A percentile compares a stretch with the other conserved stretches of the same genome.
These are phyloP conservation scores for Solanum sejunctum DNA, from an alignment of 257 asterid species.

Conservation along the genomic window DNA sequence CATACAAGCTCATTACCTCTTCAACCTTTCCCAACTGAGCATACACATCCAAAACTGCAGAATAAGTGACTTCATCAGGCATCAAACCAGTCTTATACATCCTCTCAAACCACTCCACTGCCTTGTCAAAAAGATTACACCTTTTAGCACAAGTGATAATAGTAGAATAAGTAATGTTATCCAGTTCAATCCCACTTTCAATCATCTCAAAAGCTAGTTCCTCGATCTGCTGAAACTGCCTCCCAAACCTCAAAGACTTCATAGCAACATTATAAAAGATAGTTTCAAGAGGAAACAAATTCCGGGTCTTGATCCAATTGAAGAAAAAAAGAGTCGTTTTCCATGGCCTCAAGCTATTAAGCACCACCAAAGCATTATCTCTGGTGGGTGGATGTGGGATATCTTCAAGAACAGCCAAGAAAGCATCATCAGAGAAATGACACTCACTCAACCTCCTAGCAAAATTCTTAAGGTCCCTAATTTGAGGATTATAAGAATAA, in stretches of 20 bases:
- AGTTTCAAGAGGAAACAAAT: slow-evolving; percentile 62
- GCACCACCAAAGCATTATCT: slow-evolving; percentile 68
- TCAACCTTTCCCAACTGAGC: slow-evolving; percentile 73
- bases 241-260: slow-evolving; percentile 81
- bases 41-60: slow-evolving; percentile 81
- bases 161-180: slow-evolving; percentile 88
- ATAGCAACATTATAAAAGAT: slow-evolving; percentile 81
- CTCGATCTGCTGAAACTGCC: slow-evolving; percentile 71
- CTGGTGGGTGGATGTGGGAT: slow-evolving; percentile 46
- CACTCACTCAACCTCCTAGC: slow-evolving; percentile 60
- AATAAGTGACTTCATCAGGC: slow-evolving; percentile 97
- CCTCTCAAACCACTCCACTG: slow-evolving; percentile 96
- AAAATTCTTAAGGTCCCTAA: slow-evolving; percentile 50
- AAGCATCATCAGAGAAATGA: slow-evolving; percentile 31
- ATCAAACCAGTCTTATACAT: slow-evolving; percentile 89
- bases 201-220: slow-evolving; percentile 75
- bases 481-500: slow-evolving; percentile 48
- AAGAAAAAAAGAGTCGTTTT: slow-evolving; percentile 57
- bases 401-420: slow-evolving; percentile 37
- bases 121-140: slow-evolving; percentile 73
- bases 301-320: slow-evolving; percentile 57
- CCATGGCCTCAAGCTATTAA: slow-evolving; percentile 58
- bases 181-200: slow-evolving; percentile 51
- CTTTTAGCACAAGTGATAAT: slow-evolving; percentile 82
- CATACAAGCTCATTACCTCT: slow-evolving; percentile 83